Conservation (phyloP, 2,329 filamentous ascomycete genomes). For the Neoscytalidium dimidiatum region DNA sequence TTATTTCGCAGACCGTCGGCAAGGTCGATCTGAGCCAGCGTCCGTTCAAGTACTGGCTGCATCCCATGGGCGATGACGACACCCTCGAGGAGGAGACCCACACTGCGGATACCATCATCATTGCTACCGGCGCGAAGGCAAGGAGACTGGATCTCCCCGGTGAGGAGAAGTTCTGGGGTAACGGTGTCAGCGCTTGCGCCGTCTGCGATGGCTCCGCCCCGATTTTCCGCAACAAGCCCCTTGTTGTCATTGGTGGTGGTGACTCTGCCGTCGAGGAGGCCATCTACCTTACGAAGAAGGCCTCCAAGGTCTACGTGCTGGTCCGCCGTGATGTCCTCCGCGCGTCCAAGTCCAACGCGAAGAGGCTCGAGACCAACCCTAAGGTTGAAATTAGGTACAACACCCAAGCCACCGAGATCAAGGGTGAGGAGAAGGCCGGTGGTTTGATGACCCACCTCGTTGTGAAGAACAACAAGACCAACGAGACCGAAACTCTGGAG, state of each 20-base stretch:
- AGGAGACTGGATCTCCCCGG: slow-evolving; percentile 79
- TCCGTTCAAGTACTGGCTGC: slow-evolving; percentile 84
- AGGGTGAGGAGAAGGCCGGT: slow-evolving; percentile 72
- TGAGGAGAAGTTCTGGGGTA: slow-evolving; percentile 97
- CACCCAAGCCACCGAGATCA: slow-evolving; percentile 77
- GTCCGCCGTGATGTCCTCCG: slow-evolving; percentile 85
- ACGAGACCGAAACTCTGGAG: slow-evolving; percentile 77
- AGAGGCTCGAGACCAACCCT: slow-evolving; percentile 75
- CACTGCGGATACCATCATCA: slow-evolving; percentile 89
- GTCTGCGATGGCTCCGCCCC: slow-evolving; percentile 97
- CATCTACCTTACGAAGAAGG: slow-evolving; percentile 97
- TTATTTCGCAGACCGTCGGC: slow-evolving; percentile 89
- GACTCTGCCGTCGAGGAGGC: slow-evolving; percentile 98
- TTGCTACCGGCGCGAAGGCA: slow-evolving; percentile 93
- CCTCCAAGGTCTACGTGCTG: slow-evolving; percentile 88
- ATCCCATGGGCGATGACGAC: slow-evolving; percentile 77
- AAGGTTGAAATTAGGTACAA: slow-evolving; percentile 93
- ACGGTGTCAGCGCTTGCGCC: slow-evolving; percentile 92
- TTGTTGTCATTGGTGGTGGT: slow-evolving; percentile 94
- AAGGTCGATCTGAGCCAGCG: slow-evolving; percentile 79
- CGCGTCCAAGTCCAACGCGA: slow-evolving; percentile 90
- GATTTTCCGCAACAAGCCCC: slow-evolving; percentile 94
- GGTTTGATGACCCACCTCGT: slow-evolving; percentile 87
- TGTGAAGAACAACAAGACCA: slow-evolving; percentile 76
- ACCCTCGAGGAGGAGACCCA: slow-evolving; percentile 66